Evolutionary conservation across 208 protist species (phyloP), one percentile per base, ranked within the genome.

Genomic region (Trypanosoma grayi): DNA sequence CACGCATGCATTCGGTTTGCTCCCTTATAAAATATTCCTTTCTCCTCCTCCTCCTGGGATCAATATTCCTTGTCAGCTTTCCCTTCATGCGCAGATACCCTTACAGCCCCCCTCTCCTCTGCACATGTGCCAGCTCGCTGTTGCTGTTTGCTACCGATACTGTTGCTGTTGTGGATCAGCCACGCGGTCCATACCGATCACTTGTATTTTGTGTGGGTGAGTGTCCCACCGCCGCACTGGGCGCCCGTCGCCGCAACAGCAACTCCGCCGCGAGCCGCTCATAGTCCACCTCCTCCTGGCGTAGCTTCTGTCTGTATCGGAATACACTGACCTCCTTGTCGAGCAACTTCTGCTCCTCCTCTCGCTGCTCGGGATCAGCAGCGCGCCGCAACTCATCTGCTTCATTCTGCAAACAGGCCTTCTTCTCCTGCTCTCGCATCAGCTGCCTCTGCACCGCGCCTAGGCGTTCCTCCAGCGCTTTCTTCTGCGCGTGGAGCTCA

Each of bases 261-360:
- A 77, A 75, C 67, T 89, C 79, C 52, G 79, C 75, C 20, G 77
- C 76, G 3, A 92, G 72, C 3, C 77, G 67, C 70, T 92, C 85
- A 61, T 86, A 92, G 45, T 89, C 82, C 20, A 71, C 70, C 55
- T 90, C 82, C 64, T 92, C 85, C 34, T 75, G 31, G 0, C 65
- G 73, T 16, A 92, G 73, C 37, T 75, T 73, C 60, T 87, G 77
- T 22, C 85, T 74, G 48, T 89, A 87, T 59, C 75, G 69, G 65
- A 89, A 89, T 24, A 92, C 80, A 57, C 77, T 87, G 18, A 92
- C 79, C 48, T 92, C 85, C 67, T 89, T 87, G 40, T 87, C 80
- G 0, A 92, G 73, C n/a, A 92, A 68, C 46, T 52, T 61, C 56
- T 89, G 82, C 64, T 92, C 85, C 5, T 87, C 70, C 16, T 75